Evolutionary conservation across 2,329 filamentous ascomycete species (phyloP), one percentile per base, ranked within the genome.

Genomic region (Waltergamsia citrina): DNA sequence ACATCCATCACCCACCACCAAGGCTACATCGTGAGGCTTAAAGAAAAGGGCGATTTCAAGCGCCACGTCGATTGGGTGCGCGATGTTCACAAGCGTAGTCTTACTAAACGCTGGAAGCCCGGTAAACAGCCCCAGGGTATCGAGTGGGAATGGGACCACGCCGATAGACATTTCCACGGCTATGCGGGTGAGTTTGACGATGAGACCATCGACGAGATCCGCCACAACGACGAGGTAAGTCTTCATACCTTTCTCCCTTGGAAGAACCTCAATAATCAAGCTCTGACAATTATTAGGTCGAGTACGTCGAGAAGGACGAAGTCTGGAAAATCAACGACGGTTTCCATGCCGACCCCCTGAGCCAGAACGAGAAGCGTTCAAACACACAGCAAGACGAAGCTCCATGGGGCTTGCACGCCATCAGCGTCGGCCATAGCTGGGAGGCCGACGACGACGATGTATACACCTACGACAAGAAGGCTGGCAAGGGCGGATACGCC

Each of bases 21-120:
- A n/a, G n/a, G n/a, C n/a, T 81, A 75, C 56, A 77, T 80, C 43
- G 65, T 80, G 24, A 73, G 78, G 32, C 76, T 78, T 54, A 73
- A 78, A 53, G 54, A 53, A 32, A 50, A 60, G n/a, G n/a, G n/a
- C n/a, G 59, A 77, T 43, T 35, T 35, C 18, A 52, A 60, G 24
- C 54, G 56, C 30, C 68, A 76, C 49, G 49, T 73, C 42, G 48
- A 50, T 29, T 65, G 60, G 44, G 60, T 76, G 42, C 62, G 60
- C n/a, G 57, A 66, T 26, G 53, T 78, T 30, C 62, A 68, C 47
- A 71, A 67, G 53, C 67, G 71, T 43, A 73, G 72, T 48, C 41
- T 74, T 26, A 55, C 51, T 47, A 63, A 65, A 48, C 60, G 67
- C 23, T n/a, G n/a, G n/a, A n/a, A n/a, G n/a, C n/a, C n/a, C n/a